phyloP scores from a whole-genome alignment of 2,329 filamentous ascomycete genomes.

The Colletotrichum melonis region DNA sequence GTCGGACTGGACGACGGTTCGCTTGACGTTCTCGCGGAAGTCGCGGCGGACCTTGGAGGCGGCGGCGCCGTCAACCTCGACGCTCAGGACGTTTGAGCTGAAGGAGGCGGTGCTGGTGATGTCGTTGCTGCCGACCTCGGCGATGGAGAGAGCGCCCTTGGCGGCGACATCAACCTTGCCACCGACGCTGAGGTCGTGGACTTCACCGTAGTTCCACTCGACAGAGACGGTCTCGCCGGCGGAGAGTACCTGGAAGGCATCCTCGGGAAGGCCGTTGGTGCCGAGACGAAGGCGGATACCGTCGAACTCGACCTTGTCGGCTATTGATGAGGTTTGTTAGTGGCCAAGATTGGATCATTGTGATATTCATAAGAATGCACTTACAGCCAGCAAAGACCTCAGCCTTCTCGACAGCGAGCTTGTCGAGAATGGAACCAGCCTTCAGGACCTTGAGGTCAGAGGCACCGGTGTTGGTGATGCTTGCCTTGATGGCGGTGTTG shows the following conservation, averaged over 20 bases:
- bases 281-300: conserved; percentile 63
- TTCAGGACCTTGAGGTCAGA: conserved; percentile 62
- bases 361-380: conserved; percentile 35
- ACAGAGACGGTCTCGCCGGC: conserved; percentile 62
- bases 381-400: conserved; percentile 59
- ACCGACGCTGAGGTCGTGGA: conserved; percentile 62
- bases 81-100: conserved; percentile 67
- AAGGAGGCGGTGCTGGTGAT: conserved; percentile 67
- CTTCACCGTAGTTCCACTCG: conserved; percentile 65
- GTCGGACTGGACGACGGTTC: conserved; percentile 62
- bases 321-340: conserved; percentile 41
- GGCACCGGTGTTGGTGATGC: conserved; percentile 64
- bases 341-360: not conserved
- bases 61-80: conserved; percentile 66
- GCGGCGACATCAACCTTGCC: conserved; percentile 68
- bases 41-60: conserved; percentile 62
- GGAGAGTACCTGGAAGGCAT: conserved; percentile 62
- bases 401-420: conserved; percentile 64
- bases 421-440: conserved; percentile 64
- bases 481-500: conserved; percentile 65
- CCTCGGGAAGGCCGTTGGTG: conserved; percentile 55
- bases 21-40: conserved; percentile 56
- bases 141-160: conserved; percentile 66
- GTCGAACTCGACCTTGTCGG: conserved; percentile 58
- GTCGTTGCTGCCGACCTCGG: conserved; percentile 60